A percentile compares a stretch with the other conserved stretches of the same genome.
phyloP scores from a whole-genome alignment of 208 protist genomes.

The Balamuthia mandrillaris region DNA sequence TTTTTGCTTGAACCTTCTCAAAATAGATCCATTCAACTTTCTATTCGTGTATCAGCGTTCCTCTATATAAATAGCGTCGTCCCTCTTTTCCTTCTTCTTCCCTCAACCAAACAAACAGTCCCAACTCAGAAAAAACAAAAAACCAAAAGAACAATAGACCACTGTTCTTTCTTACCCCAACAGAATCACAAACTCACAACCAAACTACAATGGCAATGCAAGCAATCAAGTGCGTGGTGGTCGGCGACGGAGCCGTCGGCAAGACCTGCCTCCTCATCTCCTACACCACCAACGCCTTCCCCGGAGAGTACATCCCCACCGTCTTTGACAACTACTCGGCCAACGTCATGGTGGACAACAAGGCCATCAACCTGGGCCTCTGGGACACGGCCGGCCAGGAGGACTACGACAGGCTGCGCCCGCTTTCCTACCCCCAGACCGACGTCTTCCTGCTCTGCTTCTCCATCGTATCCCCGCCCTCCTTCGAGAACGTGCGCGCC shows the following conservation, averaged over 20 bases:
- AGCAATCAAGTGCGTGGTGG: too few species aligned
- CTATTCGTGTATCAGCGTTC: too few species aligned
- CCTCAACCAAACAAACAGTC: too few species aligned
- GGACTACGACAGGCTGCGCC: constrained; percentile 88
- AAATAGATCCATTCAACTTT: too few species aligned
- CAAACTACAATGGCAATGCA: too few species aligned
- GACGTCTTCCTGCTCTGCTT: constrained; percentile 83
- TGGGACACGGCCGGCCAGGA: constrained; percentile 80
- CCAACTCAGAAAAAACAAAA: too few species aligned
- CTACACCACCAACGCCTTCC: constrained; percentile 36
- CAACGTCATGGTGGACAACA: constrained; percentile 70
- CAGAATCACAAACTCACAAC: too few species aligned
- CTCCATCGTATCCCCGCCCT: constrained; percentile 68
- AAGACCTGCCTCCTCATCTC: constrained; percentile 70
- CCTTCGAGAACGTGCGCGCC: constrained; percentile 69
- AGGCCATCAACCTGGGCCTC: constrained; percentile 63
- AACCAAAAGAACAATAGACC: too few species aligned
- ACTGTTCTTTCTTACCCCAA: too few species aligned
- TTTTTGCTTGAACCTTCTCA: too few species aligned
- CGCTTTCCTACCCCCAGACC: constrained; percentile 83
- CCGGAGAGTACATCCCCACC: constrained; percentile 58
- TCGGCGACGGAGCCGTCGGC: constrained; percentile 77
- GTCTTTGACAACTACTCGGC: constrained; percentile 85
- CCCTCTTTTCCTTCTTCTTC: too few species aligned
- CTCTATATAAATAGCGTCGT: too few species aligned